Conservation (phyloP, 768 basidiomycete species). For the Thelephora aurantiotincta region DNA sequence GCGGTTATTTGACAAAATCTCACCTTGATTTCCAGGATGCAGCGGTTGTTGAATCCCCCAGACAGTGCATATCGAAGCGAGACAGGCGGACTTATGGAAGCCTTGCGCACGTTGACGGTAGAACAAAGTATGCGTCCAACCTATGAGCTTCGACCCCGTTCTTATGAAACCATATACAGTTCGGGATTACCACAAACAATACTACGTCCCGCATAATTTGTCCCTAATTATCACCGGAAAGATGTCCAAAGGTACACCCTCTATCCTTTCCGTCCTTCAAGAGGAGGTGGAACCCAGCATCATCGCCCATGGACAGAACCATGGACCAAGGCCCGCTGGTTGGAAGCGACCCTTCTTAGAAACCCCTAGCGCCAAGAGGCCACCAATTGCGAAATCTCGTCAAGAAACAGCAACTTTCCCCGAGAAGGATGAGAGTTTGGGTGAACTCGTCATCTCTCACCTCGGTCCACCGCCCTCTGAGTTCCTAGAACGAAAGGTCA, state of each 20-base stretch:
- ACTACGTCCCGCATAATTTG: conserved; percentile 91
- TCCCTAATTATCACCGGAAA: conserved; percentile 83
- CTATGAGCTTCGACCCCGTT: too few relatives aligned
- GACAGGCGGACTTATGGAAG: conserved; percentile 93
- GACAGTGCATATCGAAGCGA: conserved; percentile 89
- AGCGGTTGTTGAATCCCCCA: conserved; percentile 66
- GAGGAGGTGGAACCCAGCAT: conserved; percentile 73
- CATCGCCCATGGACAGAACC: conserved; percentile 56
- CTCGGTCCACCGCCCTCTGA: conserved; percentile 63
- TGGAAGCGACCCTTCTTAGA: conserved; percentile 96
- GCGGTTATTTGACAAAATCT: not conserved
- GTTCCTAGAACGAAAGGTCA: conserved; percentile 59
- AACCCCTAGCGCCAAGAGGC: conserved; percentile 56
- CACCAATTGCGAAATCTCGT: conserved; percentile 34
- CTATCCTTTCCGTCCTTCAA: conserved; percentile 73
- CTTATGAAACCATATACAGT: conserved; percentile 30
- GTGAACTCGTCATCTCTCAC: conserved; percentile 69
- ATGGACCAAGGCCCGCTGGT: conserved; percentile 54
- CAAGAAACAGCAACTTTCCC: conserved; percentile 80
- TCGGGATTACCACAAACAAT: conserved; percentile 72
- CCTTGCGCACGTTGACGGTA: conserved; percentile 69
- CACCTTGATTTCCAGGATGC: conserved; percentile 34
- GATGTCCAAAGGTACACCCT: conserved; percentile 57
- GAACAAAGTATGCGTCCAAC: conserved; percentile 57
- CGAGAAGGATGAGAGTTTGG: conserved; percentile 90